phyloP scores from a whole-genome alignment of 2,329 filamentous ascomycete species.

The Stachybotrys chartarum region DNA sequence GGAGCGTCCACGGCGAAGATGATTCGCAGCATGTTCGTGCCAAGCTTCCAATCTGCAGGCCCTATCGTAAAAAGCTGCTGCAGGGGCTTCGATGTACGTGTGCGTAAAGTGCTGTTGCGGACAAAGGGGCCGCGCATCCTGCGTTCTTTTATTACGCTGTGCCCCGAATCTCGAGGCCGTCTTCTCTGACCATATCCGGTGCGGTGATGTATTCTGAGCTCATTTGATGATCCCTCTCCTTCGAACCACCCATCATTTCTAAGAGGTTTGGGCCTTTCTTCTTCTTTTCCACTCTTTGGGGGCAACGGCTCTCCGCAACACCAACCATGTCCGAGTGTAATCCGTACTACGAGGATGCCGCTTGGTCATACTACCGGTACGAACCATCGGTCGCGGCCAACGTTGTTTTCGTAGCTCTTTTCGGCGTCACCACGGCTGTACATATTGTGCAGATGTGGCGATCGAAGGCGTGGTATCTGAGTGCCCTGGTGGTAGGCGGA shows the following conservation, averaged over 20 bases:
- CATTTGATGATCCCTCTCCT: too few relatives aligned
- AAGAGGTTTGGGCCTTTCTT: not conserved
- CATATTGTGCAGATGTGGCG: slow-evolving; percentile 14
- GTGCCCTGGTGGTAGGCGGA: slow-evolving; percentile 14
- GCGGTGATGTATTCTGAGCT: too few relatives aligned
- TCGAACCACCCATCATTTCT: not conserved
- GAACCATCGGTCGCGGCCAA: slow-evolving; percentile 14
- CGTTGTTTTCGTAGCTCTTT: slow-evolving; percentile 13
- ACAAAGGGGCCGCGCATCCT: not conserved
- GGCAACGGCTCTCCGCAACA: not conserved
- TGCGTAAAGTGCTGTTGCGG: too few relatives aligned
- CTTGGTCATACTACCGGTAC: slow-evolving; percentile 15
- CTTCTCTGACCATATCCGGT: not conserved
- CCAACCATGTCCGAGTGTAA: slow-evolving; percentile 9
- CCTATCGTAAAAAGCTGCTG: not conserved
- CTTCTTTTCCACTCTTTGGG: not conserved
- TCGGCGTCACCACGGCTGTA: slow-evolving; percentile 11
- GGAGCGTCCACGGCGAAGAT: not conserved
- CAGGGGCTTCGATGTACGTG: not conserved
- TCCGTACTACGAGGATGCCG: slow-evolving; percentile 13
- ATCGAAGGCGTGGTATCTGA: slow-evolving; percentile 17
- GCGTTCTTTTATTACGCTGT: not conserved
- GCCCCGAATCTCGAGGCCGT: not conserved
- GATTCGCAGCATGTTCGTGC: not conserved
- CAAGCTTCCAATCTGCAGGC: not conserved